Conservation (phyloP, 1,284 basidiomycete genomes). For the Sanghuangporus sanghuang region DNA sequence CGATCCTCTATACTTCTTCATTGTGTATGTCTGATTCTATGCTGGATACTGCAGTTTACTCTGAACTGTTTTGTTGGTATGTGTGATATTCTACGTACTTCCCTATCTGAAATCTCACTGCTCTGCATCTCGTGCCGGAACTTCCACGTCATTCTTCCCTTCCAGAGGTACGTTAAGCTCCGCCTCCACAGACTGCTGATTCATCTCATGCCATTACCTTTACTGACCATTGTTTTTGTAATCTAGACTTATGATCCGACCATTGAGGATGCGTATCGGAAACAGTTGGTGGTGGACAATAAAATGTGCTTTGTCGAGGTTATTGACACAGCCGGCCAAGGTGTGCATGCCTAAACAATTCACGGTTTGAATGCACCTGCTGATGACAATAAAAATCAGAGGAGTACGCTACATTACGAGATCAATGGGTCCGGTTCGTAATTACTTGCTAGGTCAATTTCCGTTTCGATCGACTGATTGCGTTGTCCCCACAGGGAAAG, state of each 20-base stretch:
- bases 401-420: conserved; percentile 95
- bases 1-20: background rate
- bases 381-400: conserved; percentile 43
- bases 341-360: conserved; percentile 38
- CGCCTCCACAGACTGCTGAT: conserved; percentile 14
- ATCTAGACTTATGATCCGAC: conserved; percentile 82
- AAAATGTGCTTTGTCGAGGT: conserved; percentile 91
- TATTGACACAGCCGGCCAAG: conserved; percentile 92
- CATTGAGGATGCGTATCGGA: conserved; percentile 93
- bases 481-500: conserved; percentile 66
- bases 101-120: conserved; percentile 14
- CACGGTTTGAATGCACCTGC: background rate
- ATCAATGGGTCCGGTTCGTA: conserved; percentile 96
- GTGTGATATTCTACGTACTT: conserved; percentile 23
- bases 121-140: conserved; percentile 4
- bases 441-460: background rate
- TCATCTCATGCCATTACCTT: conserved; percentile 10
- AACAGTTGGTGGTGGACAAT: conserved; percentile 88
- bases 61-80: conserved; percentile 89
- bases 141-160: conserved; percentile 18
- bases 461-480: background rate
- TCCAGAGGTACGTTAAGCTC: conserved; percentile 42
- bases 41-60: conserved; percentile 59
- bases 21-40: background rate
- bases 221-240: conserved; percentile 11